phyloP scores from a whole-genome alignment of 2,329 filamentous ascomycete genomes.

The Botryosphaeria agaves region DNA sequence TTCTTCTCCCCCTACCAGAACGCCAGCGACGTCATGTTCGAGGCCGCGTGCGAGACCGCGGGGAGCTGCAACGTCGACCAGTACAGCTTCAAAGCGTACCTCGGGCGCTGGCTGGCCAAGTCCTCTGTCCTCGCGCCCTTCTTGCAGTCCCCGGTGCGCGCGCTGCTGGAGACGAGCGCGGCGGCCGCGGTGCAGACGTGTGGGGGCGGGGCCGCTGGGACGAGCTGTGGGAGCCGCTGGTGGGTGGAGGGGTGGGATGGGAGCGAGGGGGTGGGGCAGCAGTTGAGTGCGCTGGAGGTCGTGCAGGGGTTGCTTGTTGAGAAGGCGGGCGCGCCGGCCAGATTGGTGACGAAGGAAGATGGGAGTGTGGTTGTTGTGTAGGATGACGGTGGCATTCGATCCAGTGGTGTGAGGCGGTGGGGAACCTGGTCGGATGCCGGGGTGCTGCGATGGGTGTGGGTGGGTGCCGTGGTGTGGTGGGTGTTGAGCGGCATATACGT shows the following conservation, averaged over 20 bases:
- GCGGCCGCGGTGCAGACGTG: conserved; percentile 25
- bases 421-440: no score
- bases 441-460: no score
- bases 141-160: conserved; percentile 19
- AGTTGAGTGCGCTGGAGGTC: conserved; percentile 26
- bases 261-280: conserved; percentile 23
- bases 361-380: no score
- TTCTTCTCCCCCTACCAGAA: conserved; percentile 38
- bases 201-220: conserved; percentile 20
- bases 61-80: conserved; percentile 52
- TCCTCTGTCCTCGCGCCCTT: conserved; percentile 25
- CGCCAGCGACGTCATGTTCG: conserved; percentile 39
- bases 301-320: conserved; percentile 21
- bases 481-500: no score
- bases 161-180: conserved; percentile 22
- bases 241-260: conserved; percentile 24
- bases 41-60: conserved; percentile 47
- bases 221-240: conserved; percentile 28
- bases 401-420: no score
- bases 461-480: no score
- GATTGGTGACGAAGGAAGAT: no score
- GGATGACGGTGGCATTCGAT: no score
- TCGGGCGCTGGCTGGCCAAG: conserved; percentile 43
- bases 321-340: neutral
- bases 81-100: conserved; percentile 59